phyloP scores from a whole-genome alignment of 1,139 yeast genomes.

The Tardiomyces digboiensis region DNA sequence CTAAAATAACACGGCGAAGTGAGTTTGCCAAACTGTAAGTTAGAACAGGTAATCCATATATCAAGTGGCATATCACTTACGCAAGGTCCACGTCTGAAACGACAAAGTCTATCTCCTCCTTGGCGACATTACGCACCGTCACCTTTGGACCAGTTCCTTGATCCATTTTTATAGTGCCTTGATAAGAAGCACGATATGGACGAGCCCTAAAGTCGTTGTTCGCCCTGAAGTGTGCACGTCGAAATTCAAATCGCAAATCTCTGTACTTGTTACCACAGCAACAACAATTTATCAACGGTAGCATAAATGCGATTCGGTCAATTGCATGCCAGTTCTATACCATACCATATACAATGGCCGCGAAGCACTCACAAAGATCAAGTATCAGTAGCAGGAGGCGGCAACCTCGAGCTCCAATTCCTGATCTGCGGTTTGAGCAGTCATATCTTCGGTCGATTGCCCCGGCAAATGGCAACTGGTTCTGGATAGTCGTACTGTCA shows the following conservation, averaged over 20 bases:
- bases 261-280: background rate
- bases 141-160: conserved; percentile 59
- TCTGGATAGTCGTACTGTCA: conserved; percentile 19
- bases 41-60: conserved; percentile 11
- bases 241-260: too few species aligned
- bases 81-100: conserved; percentile 82
- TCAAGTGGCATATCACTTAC: too few species aligned
- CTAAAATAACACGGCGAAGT: conserved; percentile 80
- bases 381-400: background rate
- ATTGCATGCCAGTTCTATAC: background rate
- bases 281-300: background rate
- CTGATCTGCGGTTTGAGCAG: conserved; percentile 26
- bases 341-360: background rate
- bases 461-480: conserved; percentile 22
- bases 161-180: too few species aligned
- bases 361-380: background rate
- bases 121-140: conserved; percentile 77
- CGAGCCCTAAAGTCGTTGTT: too few species aligned
- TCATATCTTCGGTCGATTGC: conserved; percentile 22
- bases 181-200: too few species aligned
- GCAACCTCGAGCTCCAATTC: conserved; percentile 12
- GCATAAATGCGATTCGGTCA: too few species aligned
- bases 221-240: too few species aligned
- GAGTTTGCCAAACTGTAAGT: conserved; percentile 70
- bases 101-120: conserved; percentile 85